Base-by-base conservation (phyloP, 2,329 filamentous ascomycete species). In the Coniochaeta prunicola region DNA sequence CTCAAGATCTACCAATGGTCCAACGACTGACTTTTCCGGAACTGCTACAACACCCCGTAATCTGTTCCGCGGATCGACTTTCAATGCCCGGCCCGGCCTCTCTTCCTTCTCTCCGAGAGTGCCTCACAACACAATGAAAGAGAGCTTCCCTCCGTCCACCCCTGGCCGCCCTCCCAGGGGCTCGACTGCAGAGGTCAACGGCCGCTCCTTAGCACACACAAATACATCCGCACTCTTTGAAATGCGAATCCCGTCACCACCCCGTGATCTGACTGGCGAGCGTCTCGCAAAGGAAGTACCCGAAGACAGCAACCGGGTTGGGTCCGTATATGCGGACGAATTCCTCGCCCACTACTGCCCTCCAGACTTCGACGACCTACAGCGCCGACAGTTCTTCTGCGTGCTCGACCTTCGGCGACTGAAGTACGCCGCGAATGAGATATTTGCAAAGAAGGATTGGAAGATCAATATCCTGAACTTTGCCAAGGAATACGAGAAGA, bases 401-500 rank as follows among this genome's bases (percentile, higher is more conserved):
- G 80, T 86, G 61, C 80, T 86, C 63, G 83, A 86, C 65, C 73
- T 86, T 59, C 80, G 83, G 60, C 78, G 83, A 62, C 75, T 86
- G 53, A 86, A 86, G 70, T 84, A 84, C 65, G 80, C 82, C 6
- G 82, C 83, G 30, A 78, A 85, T 64, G 82, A 85, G 64, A 82
- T 86, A 17, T 86, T 85, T 60, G 67, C 72, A 19, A 81, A 78
- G 67, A 85, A 85, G 68, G 82, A 84, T 63, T 86, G 83, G 83
- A 84, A 83, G 70, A 70, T 86, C 57, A 86, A 86, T 62, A 78
- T 85, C 19, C 68, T 81, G 62, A 85, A 85, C 67, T 86, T 86
- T 59, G 82, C 83, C 40, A 86, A 85, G 67, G 83, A 85, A 67
- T 86, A 83, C 61, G 83, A 86, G 67, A 86, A 86, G 74, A 85